Base-by-base conservation (phyloP, 2,329 filamentous ascomycete species). In the Proliferodiscus dingleyae region DNA sequence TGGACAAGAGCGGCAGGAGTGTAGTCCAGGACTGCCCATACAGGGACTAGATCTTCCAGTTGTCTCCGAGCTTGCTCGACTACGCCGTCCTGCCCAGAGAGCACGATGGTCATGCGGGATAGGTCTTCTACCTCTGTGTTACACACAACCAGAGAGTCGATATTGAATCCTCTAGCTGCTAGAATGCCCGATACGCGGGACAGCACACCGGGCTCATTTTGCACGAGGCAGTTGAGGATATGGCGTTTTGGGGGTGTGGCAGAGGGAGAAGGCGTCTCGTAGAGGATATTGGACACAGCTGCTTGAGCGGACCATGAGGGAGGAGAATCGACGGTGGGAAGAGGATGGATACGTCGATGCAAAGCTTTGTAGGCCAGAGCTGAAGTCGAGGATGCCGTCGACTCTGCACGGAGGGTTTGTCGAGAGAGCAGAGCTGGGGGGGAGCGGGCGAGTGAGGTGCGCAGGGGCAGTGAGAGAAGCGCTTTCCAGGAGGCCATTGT, bases 1-100 rank as follows among this genome's bases (percentile, higher is more conserved):
- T 98, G 93, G 16, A 98, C 93, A 19, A 98, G 81, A 2, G 93
- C 88, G 4, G 93, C 84, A 51, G 82, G 79, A 49, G 90, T 97
- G 71, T 98, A 98, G 71, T 98, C 93, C 47, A 98, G 74, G 26
- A 98, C 93, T 43, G 93, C 93, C 93, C 93, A 98, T 48, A 98
- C 93, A 19, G 93, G 93, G 19, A 98, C 93, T 41, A 98, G 74
- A 63, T 98, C 93, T 70, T 98, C 93, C 46, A 98, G 75, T 71
- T 98, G 93, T 53, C 93, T 79, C 54, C 93, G 82, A 45, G 93
- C 93, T 72, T 98, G 93, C 75, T 98, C 93, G 22, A 98, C 89
- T 28, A 97, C 91, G 44, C 91, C 91, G 61, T 97, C 93, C 70
- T 96, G 90, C 11, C 93, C 93, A 45, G 89, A 89, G 42, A 98